Percentiles rank a stretch among this genome's conserved stretches.
Evolutionary conservation across 2,329 filamentous ascomycete genomes (phyloP).

Genomic region (Geosmithia morbida): DNA sequence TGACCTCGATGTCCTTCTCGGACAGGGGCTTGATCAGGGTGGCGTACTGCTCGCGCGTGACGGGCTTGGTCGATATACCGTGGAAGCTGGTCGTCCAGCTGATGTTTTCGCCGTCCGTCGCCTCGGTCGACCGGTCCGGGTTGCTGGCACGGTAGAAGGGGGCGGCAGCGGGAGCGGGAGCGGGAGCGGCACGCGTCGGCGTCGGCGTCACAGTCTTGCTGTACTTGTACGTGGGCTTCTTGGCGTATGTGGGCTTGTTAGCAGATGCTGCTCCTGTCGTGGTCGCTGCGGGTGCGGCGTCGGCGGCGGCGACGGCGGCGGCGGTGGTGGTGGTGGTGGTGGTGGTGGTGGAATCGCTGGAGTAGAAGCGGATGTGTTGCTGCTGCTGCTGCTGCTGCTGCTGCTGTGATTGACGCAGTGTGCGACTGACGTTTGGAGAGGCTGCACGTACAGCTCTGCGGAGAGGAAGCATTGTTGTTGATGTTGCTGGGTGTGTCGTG

Average conservation of each 20-base stretch:
- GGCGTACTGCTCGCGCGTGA: slow-evolving; percentile 53
- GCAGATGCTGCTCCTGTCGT: background rate
- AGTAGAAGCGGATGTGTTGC: slow-evolving; percentile 3
- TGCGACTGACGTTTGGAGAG: slow-evolving; percentile 3
- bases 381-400: background rate
- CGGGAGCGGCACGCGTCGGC: no score
- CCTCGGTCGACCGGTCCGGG: background rate
- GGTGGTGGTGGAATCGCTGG: slow-evolving; percentile 4
- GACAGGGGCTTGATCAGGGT: slow-evolving; percentile 55
- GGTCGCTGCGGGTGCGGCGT: background rate
- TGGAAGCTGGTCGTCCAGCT: slow-evolving; percentile 72
- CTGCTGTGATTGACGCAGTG: background rate
- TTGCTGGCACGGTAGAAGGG: background rate
- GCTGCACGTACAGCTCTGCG: slow-evolving; percentile 9
- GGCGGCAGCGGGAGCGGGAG: background rate
- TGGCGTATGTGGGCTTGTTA: background rate
- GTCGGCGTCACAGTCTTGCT: no score
- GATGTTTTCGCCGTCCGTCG: slow-evolving; percentile 3
- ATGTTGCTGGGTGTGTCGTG: background rate
- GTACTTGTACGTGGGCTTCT: background rate
- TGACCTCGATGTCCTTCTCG: slow-evolving; percentile 78
- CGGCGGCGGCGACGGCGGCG: background rate
- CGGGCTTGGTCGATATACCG: slow-evolving; percentile 57
- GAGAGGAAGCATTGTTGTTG: slow-evolving; percentile 12
- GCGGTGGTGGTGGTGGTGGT: slow-evolving; percentile 4